These are phyloP conservation scores for Yamadazyma blattariae DNA, from an alignment of 1,139 yeast species.

Conservation along the genomic window DNA sequence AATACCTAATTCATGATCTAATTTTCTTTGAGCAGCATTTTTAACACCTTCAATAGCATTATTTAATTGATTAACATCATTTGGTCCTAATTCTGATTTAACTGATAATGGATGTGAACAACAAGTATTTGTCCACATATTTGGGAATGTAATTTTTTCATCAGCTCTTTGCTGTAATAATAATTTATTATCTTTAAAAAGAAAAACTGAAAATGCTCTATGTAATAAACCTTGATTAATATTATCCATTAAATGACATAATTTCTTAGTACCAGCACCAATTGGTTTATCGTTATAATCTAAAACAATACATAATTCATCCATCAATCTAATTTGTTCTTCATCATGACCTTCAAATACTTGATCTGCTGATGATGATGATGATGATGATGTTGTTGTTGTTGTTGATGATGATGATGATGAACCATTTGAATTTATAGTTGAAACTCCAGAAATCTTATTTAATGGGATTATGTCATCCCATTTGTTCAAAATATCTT, in stretches of 20 bases:
- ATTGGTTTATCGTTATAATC: constrained; percentile 84
- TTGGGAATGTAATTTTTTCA: constrained; percentile 94
- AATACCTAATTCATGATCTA: constrained; percentile 91
- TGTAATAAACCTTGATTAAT: constrained; percentile 84
- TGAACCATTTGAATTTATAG: constrained; percentile 16
- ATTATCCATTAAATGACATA: constrained; percentile 87
- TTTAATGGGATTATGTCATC: constrained; percentile 60
- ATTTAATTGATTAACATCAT: constrained; percentile 28
- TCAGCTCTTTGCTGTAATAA: constrained; percentile 92
- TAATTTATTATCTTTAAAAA: constrained; percentile 75
- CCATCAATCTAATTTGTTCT: constrained; percentile 94
- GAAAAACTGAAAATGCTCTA: constrained; percentile 92
- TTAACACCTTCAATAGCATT: constrained; percentile 74
- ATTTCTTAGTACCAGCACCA: constrained; percentile 92
- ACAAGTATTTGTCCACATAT: constrained; percentile 98
- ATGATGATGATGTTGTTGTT: constrained; percentile 11
- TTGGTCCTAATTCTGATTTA: constrained; percentile 69
- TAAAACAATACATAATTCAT: constrained; percentile 90
- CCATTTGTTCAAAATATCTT: constrained; percentile 55
- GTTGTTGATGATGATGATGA: constrained; percentile 7
- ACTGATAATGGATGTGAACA: constrained; percentile 96
- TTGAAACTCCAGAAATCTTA: constrained; percentile 45
- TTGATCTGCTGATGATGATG: constrained; percentile 14
- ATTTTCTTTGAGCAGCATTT: constrained; percentile 86
- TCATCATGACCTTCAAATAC: constrained; percentile 84